Conservation (phyloP, 2,329 filamentous ascomycete genomes). For the Pseudogymnoascus sp. region DNA sequence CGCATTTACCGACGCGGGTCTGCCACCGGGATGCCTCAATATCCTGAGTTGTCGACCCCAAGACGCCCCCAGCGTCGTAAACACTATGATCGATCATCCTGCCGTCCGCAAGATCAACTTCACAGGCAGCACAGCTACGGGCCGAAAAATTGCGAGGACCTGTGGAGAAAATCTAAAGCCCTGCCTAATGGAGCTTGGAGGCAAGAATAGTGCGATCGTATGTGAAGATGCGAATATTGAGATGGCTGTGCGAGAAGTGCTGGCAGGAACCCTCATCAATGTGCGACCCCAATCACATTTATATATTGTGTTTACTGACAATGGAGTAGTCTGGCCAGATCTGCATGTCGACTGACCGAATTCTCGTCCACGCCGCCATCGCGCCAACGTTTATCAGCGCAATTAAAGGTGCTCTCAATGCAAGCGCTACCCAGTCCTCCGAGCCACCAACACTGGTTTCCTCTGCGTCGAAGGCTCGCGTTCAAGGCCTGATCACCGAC, state of each 20-base stretch:
- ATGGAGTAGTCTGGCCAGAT: constrained; percentile 48
- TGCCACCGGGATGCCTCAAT: constrained; percentile 53
- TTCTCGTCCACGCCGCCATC: constrained; percentile 31
- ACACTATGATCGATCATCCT: constrained; percentile 46
- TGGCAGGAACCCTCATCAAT: constrained; percentile 47
- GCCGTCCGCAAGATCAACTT: constrained; percentile 63
- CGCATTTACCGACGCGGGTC: constrained; percentile 62
- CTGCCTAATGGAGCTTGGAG: constrained; percentile 62
- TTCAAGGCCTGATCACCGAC: neutral
- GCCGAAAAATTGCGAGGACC: constrained; percentile 54
- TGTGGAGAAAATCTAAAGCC: constrained; percentile 61
- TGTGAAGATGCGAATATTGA: constrained; percentile 60
- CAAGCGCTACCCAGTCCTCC: neutral
- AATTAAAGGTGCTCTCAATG: constrained; percentile 24
- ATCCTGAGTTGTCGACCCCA: constrained; percentile 43
- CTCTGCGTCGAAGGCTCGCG: constrained; percentile 17
- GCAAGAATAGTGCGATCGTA: constrained; percentile 60
- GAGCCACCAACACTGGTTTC: constrained; percentile 30
- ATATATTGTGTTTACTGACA: constrained; percentile 26
- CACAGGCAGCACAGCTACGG: constrained; percentile 63
- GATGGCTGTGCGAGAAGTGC: constrained; percentile 47
- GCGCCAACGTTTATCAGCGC: constrained; percentile 27
- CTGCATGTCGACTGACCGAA: constrained; percentile 45
- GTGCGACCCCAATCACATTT: constrained; percentile 14
- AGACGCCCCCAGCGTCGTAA: constrained; percentile 47